Conservation (phyloP, 108 stramenopile species). For the Skeletonema potamos region DNA sequence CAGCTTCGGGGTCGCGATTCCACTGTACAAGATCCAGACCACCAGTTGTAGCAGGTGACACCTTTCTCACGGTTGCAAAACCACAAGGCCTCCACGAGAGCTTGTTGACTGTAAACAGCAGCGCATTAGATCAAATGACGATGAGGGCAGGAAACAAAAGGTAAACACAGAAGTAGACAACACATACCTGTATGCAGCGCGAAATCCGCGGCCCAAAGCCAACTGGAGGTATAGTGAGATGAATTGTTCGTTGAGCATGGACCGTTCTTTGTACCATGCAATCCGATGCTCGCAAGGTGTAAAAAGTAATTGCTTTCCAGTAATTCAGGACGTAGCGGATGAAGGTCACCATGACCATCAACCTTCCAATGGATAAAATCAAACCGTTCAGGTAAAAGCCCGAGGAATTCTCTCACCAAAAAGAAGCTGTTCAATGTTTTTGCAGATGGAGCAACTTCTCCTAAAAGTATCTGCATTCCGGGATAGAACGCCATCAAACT, state of each 20-base stretch:
- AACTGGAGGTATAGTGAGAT: constrained; percentile 50
- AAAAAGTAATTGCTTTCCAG: constrained; percentile 87
- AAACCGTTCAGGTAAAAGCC: constrained; percentile 90
- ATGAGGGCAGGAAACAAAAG: not conserved
- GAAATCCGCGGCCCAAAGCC: constrained; percentile 81
- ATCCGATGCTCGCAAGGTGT: constrained; percentile 69
- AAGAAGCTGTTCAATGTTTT: constrained; percentile 82
- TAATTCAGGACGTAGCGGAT: constrained; percentile 92
- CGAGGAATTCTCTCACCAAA: constrained; percentile 70
- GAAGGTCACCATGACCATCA: constrained; percentile 50
- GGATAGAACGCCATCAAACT: constrained; percentile 95
- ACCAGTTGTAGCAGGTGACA: constrained; percentile 58
- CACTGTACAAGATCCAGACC: constrained; percentile 22
- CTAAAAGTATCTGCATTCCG: constrained; percentile 88
- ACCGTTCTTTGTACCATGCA: constrained; percentile 36
- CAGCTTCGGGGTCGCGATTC: constrained; percentile 16
- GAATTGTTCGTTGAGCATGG: constrained; percentile 15
- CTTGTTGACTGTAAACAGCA: constrained; percentile 25
- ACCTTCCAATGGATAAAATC: constrained; percentile 68
- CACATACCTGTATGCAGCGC: constrained; percentile 58
- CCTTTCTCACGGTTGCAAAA: constrained; percentile 58
- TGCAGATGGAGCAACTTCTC: constrained; percentile 76
- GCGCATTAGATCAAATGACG: not conserved
- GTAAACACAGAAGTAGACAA: constrained; percentile 32
- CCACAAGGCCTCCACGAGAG: constrained; percentile 56